Evolutionary conservation across 2,329 filamentous ascomycete genomes (phyloP).

Genomic region (Arthrobotrys musiformis): DNA sequence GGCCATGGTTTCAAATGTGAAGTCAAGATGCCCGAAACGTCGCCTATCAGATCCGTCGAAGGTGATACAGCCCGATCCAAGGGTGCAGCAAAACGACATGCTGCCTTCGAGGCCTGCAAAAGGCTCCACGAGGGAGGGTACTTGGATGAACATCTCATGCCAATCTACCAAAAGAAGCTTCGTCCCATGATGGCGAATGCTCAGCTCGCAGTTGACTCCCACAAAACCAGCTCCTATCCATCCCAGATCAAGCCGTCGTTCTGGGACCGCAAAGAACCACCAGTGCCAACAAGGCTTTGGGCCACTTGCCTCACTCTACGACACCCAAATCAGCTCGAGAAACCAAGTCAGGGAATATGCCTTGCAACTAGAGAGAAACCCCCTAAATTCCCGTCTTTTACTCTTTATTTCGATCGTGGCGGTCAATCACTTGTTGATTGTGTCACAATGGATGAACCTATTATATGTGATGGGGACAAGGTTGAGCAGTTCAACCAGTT

Average conservation of each 20-base stretch:
- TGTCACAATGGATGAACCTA: conserved; percentile 63
- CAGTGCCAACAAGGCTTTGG: conserved; percentile 60
- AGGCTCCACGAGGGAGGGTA: conserved; percentile 73
- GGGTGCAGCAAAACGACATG: conserved; percentile 82
- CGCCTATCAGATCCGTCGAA: conserved; percentile 74
- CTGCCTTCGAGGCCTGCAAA: conserved; percentile 84
- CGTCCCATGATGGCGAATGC: conserved; percentile 89
- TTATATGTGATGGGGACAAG: conserved; percentile 65
- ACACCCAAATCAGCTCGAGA: conserved; percentile 69
- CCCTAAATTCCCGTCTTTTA: conserved; percentile 74
- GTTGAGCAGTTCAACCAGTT: conserved; percentile 74
- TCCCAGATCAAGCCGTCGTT: conserved; percentile 82
- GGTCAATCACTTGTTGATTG: conserved; percentile 71
- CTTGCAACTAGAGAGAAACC: conserved; percentile 76
- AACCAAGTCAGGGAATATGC: conserved; percentile 72
- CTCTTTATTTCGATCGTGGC: conserved; percentile 76
- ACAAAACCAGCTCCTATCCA: conserved; percentile 76
- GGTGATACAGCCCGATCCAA: conserved; percentile 77
- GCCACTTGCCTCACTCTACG: conserved; percentile 67
- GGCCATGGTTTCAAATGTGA: conserved; percentile 75
- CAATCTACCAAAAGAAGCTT: conserved; percentile 73
- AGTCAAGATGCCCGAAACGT: conserved; percentile 78
- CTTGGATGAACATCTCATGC: conserved; percentile 79
- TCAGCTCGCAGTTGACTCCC: conserved; percentile 80
- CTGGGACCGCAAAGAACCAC: conserved; percentile 69